A percentile compares a stretch with the other conserved stretches of the same genome.
Conservation (phyloP, 1,284 basidiomycete species). For the Mycena citricolor region DNA sequence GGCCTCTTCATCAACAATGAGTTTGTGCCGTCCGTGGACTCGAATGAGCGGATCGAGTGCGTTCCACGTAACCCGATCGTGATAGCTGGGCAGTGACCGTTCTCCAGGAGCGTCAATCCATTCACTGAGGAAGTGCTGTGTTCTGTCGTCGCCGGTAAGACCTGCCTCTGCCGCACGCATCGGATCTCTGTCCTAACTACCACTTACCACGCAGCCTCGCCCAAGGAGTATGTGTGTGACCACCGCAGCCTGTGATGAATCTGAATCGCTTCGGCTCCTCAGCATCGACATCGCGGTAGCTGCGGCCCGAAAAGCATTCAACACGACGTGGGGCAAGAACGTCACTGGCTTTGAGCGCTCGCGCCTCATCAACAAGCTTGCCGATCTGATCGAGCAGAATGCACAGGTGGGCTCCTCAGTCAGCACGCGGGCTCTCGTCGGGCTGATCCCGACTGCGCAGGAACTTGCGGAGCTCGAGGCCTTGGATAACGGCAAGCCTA, state of each 20-base stretch:
- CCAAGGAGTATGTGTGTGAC: conserved; percentile 25
- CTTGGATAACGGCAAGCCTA: conserved; percentile 84
- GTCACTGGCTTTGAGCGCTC: conserved; percentile 81
- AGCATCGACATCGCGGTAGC: conserved; percentile 79
- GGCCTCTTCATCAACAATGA: conserved; percentile 92
- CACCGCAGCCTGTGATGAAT: conserved; percentile 1
- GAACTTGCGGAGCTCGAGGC: conserved; percentile 77
- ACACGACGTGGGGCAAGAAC: conserved; percentile 89
- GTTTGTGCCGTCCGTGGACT: conserved; percentile 71
- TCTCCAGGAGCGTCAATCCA: conserved; percentile 63
- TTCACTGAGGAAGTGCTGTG: conserved; percentile 73
- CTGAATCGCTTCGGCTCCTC: conserved; percentile 35
- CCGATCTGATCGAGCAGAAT: conserved; percentile 90
- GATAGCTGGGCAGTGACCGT: conserved; percentile 8
- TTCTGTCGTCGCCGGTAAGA: conserved; percentile 64
- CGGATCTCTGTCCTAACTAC: not conserved
- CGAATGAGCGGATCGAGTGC: conserved; percentile 58
- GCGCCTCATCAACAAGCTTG: conserved; percentile 79
- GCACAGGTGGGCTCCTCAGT: conserved; percentile 36
- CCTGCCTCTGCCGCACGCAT: not conserved
- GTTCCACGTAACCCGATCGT: conserved; percentile 7
- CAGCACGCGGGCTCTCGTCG: no score
- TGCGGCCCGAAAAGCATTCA: conserved; percentile 83
- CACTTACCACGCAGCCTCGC: no score
- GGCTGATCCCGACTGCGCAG: conserved; percentile 35